Base-by-base conservation (phyloP, 1,139 yeast species). In the Diutina sp. region DNA sequence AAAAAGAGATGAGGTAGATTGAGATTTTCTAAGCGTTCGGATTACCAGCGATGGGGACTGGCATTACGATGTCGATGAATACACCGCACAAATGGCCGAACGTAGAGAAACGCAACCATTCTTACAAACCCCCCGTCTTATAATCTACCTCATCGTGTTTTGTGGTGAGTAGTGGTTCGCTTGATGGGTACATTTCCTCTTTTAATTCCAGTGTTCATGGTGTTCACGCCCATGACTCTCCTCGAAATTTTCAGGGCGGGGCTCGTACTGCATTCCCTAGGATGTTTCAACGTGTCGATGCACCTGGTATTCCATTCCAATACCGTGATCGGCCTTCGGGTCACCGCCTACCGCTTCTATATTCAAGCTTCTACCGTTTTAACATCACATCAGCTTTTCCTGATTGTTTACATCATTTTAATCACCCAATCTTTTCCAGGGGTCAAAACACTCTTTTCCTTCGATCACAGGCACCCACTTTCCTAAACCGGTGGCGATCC, bases 61-160 rank as follows among this genome's bases (percentile, higher is more conserved):
- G 64, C 70, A 63, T 64, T 72, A 8, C 9, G 41, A 64, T 64
- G 76, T 74, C 71, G 72, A 77, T 70, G 66, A 62, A 72, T 50
- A 29, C 53, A 50, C 35, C 35, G 80, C 80, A 76, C 59, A 75
- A 76, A 76, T 76, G 80, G 80, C 80, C 70, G 75, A 77, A 76
- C 73, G 79, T 70, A 76, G 77, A 76, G 59, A 56, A 64, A 63
- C 16, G 53, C 53, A 50, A 29, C 14, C 35, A 29, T 25, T 50
- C 53, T 50, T 50, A 50, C 53, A 54, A 58, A 54, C 74, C 74
- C 64, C 51, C 71, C 73, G 66, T 71, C 65, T 67, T 65, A 72
- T 71, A 72, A 71, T 70, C 73, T 71, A 67, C 63, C 56, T 58
- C 64, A 57, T 57, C 61, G 55, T 51, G 56, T 51, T 46, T 54